A percentile compares a stretch with the other conserved stretches of the same genome.
Conservation (phyloP, 139 green algal genomes). For the Tetraselmis striata region DNA sequence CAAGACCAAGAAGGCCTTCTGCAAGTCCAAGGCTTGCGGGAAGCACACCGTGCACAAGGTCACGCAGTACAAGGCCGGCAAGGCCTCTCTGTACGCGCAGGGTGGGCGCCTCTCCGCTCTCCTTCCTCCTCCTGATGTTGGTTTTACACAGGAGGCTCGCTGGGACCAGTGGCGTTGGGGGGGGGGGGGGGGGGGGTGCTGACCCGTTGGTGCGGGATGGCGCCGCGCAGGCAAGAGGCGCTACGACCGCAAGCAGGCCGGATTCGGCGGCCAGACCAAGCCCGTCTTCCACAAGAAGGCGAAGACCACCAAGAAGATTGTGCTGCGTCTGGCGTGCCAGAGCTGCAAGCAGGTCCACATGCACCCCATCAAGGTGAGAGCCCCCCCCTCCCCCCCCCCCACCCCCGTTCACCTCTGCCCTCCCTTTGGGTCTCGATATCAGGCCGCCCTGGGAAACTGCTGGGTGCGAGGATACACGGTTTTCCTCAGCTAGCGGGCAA, state of each 20-base stretch:
- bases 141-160: too few relatives aligned
- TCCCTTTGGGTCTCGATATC: too few relatives aligned
- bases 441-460: too few relatives aligned
- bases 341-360: constrained; percentile 91
- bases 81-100: constrained; percentile 96
- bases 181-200: too few relatives aligned
- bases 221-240: constrained; percentile 84
- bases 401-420: too few relatives aligned
- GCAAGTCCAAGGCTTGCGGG: constrained; percentile 92
- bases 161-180: too few relatives aligned
- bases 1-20: constrained; percentile 97
- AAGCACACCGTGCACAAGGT: constrained; percentile 99
- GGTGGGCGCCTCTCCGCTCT: constrained; percentile 43
- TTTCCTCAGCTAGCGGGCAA: too few relatives aligned
- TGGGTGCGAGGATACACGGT: too few relatives aligned
- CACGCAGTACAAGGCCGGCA: constrained; percentile 99
- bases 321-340: constrained; percentile 91
- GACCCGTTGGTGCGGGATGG: too few relatives aligned
- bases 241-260: constrained; percentile 98
- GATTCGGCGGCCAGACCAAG: constrained; percentile 98
- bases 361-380: constrained; percentile 91
- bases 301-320: constrained; percentile 99
- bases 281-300: constrained; percentile 99
- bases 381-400: too few relatives aligned
- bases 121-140: background rate